A percentile compares a stretch with the other conserved stretches of the same genome.
These are phyloP conservation scores for Sistotremastrum suecicum DNA, from an alignment of 768 basidiomycete genomes.

Conservation along the genomic window DNA sequence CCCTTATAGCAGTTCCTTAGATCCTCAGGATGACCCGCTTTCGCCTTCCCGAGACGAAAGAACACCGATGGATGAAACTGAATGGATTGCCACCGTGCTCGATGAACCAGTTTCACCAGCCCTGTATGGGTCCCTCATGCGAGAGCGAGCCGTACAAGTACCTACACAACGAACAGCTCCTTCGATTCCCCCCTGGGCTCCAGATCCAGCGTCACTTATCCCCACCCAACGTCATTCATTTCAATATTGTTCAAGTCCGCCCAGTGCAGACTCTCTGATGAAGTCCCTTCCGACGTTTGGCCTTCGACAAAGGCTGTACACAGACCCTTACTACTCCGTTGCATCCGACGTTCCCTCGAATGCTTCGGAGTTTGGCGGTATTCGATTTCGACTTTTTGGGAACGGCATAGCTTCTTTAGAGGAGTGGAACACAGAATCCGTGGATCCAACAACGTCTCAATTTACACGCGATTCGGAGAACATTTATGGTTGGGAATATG, in stretches of 20 bases:
- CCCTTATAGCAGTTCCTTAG: no score
- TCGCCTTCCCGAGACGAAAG: no score
- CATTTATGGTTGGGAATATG: conserved; percentile 69
- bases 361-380: conserved; percentile 68
- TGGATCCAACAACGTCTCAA: conserved; percentile 1
- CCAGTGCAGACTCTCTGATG: conserved; percentile 32
- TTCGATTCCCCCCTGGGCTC: background rate
- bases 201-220: background rate
- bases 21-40: no score
- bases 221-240: conserved; percentile 22
- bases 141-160: no score
- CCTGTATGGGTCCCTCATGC: no score
- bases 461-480: background rate
- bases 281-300: conserved; percentile 29
- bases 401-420: conserved; percentile 41
- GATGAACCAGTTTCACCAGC: no score
- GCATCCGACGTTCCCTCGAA: conserved; percentile 50
- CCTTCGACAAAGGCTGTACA: conserved; percentile 51
- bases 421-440: conserved; percentile 34
- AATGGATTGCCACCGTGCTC: no score
- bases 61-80: no score
- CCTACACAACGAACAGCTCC: no score
- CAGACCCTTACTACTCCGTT: conserved; percentile 68
- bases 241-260: conserved; percentile 36
- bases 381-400: conserved; percentile 56